Percentiles rank a stretch among this genome's conserved stretches.
phyloP scores from a whole-genome alignment of 495 filamentous ascomycete species.

The Symbiotaphrina buchneri region DNA sequence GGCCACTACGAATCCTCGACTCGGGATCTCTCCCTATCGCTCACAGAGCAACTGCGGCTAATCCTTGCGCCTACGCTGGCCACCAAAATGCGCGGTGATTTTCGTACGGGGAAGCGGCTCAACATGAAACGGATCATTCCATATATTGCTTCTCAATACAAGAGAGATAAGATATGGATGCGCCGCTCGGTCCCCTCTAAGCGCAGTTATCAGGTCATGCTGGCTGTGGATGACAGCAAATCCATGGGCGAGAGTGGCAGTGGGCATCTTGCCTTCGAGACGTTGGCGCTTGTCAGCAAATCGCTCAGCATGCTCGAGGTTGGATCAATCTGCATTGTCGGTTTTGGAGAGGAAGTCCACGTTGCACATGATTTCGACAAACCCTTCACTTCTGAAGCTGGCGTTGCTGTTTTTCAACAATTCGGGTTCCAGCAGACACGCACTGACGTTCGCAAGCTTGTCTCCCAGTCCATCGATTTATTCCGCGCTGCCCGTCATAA shows the following conservation, averaged over 20 bases:
- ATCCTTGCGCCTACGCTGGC: conserved; percentile 88
- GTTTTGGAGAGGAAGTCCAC: conserved; percentile 71
- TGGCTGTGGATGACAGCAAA: conserved; percentile 88
- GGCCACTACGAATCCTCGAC: conserved; percentile 61
- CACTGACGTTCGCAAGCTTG: conserved; percentile 64
- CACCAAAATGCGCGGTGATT: conserved; percentile 90
- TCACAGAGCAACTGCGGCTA: conserved; percentile 85
- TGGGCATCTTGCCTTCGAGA: conserved; percentile 64
- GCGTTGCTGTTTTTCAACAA: conserved; percentile 54
- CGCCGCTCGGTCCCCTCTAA: conserved; percentile 75
- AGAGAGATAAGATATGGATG: conserved; percentile 99
- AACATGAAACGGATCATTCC: conserved; percentile 99
- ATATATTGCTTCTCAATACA: conserved; percentile 92
- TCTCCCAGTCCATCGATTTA: conserved; percentile 51
- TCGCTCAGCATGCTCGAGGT: conserved; percentile 78
- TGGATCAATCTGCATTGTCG: conserved; percentile 70
- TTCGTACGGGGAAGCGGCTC: conserved; percentile 91
- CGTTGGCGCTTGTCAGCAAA: conserved; percentile 69
- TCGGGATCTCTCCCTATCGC: conserved; percentile 58
- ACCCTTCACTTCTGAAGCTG: conserved; percentile 65
- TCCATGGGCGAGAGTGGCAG: conserved; percentile 64
- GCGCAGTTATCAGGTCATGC: conserved; percentile 86
- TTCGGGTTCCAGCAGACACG: conserved; percentile 70
- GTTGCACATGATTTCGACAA: conserved; percentile 76
- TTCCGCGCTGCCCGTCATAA: conserved; percentile 53